These are phyloP conservation scores for Ophiocordyceps robertsii DNA, from an alignment of 2,329 filamentous ascomycete species.

Conservation along the genomic window DNA sequence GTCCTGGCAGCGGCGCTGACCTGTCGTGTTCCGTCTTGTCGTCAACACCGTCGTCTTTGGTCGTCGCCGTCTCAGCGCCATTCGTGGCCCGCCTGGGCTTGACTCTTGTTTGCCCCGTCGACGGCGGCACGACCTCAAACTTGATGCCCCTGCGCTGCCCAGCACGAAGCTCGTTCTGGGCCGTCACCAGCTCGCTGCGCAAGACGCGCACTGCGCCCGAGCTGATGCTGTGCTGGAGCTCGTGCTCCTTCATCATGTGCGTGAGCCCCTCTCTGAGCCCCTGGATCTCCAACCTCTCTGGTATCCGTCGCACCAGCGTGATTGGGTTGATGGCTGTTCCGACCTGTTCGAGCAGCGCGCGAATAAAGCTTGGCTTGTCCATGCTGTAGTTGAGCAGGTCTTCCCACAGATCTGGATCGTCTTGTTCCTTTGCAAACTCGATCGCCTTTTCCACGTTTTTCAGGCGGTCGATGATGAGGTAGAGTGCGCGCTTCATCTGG, in stretches of 20 bases:
- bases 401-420: slow-evolving; percentile 87
- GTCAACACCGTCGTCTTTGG: slow-evolving; percentile 7
- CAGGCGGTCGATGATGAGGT: slow-evolving; percentile 86
- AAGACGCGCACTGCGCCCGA: slow-evolving; percentile 79
- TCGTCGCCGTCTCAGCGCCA: slow-evolving; percentile 3
- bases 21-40: slow-evolving; percentile 14
- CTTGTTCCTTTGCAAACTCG: slow-evolving; percentile 83
- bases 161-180: slow-evolving; percentile 66
- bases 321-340: slow-evolving; percentile 91
- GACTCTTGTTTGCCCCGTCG: slow-evolving; percentile 25
- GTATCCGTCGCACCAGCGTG: slow-evolving; percentile 76
- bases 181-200: slow-evolving; percentile 71
- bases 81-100: slow-evolving; percentile 25
- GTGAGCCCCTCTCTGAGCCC: slow-evolving; percentile 78
- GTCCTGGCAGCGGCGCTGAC: slow-evolving; percentile 30
- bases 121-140: slow-evolving; percentile 56
- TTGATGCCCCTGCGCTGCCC: slow-evolving; percentile 80
- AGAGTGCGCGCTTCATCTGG: slow-evolving; percentile 80
- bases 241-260: slow-evolving; percentile 88
- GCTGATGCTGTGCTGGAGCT: slow-evolving; percentile 87
- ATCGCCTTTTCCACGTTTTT: slow-evolving; percentile 88
- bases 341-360: slow-evolving; percentile 81
- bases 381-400: slow-evolving; percentile 91
- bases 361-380: slow-evolving; percentile 94
- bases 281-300: slow-evolving; percentile 83